Conservation (phyloP, 768 basidiomycete genomes). For the Pseudohyphozyma bogoriensis region DNA sequence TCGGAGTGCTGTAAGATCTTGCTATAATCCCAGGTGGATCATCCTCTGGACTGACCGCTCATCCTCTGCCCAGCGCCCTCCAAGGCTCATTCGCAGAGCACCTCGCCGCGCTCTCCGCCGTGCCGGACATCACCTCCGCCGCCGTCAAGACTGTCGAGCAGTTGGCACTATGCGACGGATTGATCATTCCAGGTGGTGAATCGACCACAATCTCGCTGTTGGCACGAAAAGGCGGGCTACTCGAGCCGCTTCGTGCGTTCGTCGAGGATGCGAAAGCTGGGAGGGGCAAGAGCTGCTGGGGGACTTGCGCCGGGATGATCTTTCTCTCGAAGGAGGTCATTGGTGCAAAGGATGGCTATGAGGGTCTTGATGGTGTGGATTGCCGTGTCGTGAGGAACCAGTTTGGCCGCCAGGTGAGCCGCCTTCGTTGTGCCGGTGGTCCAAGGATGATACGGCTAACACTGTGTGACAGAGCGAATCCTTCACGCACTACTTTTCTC, state of each 20-base stretch:
- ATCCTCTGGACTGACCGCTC: not conserved
- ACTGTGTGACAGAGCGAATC: conserved; percentile 59
- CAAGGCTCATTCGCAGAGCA: conserved; percentile 2
- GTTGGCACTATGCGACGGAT: conserved; percentile 61
- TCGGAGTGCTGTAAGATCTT: not conserved
- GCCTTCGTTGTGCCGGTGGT: not conserved
- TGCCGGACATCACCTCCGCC: not conserved
- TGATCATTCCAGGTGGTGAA: conserved; percentile 94
- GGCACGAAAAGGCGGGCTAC: conserved; percentile 54
- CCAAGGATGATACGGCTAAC: not conserved
- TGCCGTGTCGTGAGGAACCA: conserved; percentile 77
- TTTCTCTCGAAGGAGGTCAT: conserved; percentile 56
- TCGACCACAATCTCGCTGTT: conserved; percentile 82
- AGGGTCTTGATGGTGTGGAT: conserved; percentile 68
- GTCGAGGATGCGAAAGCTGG: conserved; percentile 35
- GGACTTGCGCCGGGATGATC: conserved; percentile 92
- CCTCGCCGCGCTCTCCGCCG: conserved; percentile 1
- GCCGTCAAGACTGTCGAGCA: conserved; percentile 52
- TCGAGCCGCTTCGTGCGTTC: conserved; percentile 69
- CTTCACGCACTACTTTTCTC: conserved; percentile 66
- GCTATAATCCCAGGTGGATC: not conserved
- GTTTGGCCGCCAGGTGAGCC: conserved; percentile 77
- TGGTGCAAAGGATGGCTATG: conserved; percentile 78
- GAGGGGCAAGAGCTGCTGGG: conserved; percentile 58
- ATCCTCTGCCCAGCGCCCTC: not conserved